A percentile compares a stretch with the other conserved stretches of the same genome.
phyloP scores from a whole-genome alignment of 2,329 filamentous ascomycete genomes.

The Leptographium lundbergii region DNA sequence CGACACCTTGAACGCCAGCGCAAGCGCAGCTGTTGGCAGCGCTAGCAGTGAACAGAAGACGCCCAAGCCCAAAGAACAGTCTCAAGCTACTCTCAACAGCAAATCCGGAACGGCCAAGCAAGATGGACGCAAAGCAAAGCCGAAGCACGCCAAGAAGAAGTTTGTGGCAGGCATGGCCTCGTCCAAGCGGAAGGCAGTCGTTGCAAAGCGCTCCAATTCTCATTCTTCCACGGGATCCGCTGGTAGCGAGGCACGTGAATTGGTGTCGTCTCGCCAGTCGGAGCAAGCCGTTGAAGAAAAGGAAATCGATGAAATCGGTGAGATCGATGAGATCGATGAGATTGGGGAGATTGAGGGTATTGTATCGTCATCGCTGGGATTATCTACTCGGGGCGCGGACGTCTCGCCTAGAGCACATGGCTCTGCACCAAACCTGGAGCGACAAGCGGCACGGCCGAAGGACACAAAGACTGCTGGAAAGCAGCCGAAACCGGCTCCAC shows the following conservation, averaged over 20 bases:
- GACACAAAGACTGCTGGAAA: constrained; percentile 39
- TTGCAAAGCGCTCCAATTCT: constrained; percentile 34
- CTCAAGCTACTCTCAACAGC: neutral
- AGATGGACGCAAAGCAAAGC: neutral
- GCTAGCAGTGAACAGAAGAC: neutral
- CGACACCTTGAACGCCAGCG: constrained; percentile 3
- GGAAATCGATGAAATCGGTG: no score
- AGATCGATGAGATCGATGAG: neutral
- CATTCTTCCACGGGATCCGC: constrained; percentile 27
- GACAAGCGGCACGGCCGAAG: constrained; percentile 4
- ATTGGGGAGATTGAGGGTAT: neutral
- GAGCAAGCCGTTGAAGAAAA: constrained; percentile 2
- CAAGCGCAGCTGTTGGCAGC: neutral
- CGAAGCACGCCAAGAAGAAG: constrained; percentile 17
- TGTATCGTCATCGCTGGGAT: neutral
- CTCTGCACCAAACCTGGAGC: neutral
- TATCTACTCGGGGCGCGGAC: neutral
- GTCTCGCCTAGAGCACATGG: neutral
- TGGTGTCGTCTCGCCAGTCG: neutral
- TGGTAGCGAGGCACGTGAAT: constrained; percentile 11
- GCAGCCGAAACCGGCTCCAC: constrained; percentile 19
- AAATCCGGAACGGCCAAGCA: constrained; percentile 1
- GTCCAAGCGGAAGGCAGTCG: constrained; percentile 31
- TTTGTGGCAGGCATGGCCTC: constrained; percentile 30
- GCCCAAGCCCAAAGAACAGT: neutral